Base-by-base conservation (phyloP, 2,329 filamentous ascomycete species). In the Lasiodiplodia theobromae region DNA sequence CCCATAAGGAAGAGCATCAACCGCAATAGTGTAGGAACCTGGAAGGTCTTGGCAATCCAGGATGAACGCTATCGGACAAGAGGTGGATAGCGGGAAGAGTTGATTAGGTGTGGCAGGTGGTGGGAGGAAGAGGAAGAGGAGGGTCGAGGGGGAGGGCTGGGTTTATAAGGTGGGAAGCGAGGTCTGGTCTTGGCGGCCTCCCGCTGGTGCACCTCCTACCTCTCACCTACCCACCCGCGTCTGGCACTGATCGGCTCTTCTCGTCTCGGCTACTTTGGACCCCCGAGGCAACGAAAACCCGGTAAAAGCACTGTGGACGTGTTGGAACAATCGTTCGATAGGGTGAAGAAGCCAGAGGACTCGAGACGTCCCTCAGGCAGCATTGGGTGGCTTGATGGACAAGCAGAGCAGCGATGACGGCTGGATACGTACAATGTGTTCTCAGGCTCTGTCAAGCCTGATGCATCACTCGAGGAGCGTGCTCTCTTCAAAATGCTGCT, bases 151-250 rank as follows among this genome's bases (percentile, higher is more conserved):
- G 63, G 21, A 7, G 14, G 2, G 63, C 23, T 40, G 63, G 63
- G 63, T 18, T 66, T 66, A 66, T 66, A 66, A 37, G 63, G 51
- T 28, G 44, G 31, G 63, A 44, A 66, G 51, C 63, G 63, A 66
- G 51, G 63, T 14, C 62, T n/a, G 37, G 63, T 47, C 63, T 66
- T 66, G 63, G 63, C 63, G 63, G 63, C 63, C 63, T 56, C 63
- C 63, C 63, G 51, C 60, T 52, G 44, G n/a, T 44, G 37, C 63
- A 66, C 51, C 58, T 47, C 23, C 63, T 56, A 66, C 63, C 63
- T 47, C 51, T n/a, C 16, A 14, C 63, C 52, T 37, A 66, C 63
- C 51, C 51, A 56, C 63, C 63, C 18, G 51, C 51, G 34, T 23
- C 63, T 40, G 7, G 47, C 44, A 64, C 47, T 23, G 60, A 64